A percentile compares a stretch with the other conserved stretches of the same genome.
Evolutionary conservation across 768 basidiomycete species (phyloP).

Genomic region (Auricularia auricula-judae): DNA sequence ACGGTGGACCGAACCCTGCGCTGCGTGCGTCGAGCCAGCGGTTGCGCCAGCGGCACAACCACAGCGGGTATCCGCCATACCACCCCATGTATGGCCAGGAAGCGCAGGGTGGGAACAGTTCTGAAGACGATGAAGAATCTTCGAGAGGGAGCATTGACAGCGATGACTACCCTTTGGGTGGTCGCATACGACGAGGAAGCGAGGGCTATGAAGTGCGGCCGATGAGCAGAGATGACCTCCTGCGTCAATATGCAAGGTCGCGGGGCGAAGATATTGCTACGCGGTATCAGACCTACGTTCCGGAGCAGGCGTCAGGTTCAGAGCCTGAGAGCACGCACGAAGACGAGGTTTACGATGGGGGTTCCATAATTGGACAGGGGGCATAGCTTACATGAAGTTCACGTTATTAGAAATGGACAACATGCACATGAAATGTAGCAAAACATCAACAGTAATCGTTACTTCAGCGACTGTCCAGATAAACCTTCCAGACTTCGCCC

Average conservation of each 20-base stretch:
- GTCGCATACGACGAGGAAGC: constrained; percentile 52
- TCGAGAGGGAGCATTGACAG: constrained; percentile 10
- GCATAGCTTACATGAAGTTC: background rate
- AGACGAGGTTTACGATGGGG: background rate
- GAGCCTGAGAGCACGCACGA: constrained; percentile 1
- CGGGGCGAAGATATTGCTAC: constrained; percentile 40
- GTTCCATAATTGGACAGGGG: background rate
- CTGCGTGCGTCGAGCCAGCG: constrained; percentile 50
- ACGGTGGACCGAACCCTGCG: constrained; percentile 62
- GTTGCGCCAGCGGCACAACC: constrained; percentile 21
- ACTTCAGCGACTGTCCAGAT: constrained; percentile 33
- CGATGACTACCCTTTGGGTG: constrained; percentile 10
- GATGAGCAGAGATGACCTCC: constrained; percentile 51
- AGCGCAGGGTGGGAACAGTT: constrained; percentile 11
- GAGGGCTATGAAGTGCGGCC: constrained; percentile 72
- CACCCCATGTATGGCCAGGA: constrained; percentile 54
- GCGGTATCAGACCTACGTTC: constrained; percentile 59
- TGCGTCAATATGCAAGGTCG: constrained; percentile 43
- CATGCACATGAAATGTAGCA: background rate
- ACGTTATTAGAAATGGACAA: background rate
- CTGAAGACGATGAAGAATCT: constrained; percentile 15
- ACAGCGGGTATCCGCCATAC: constrained; percentile 56
- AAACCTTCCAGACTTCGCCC: constrained; percentile 61
- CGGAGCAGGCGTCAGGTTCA: constrained; percentile 26
- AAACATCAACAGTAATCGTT: background rate